phyloP scores from a whole-genome alignment of 2,329 filamentous ascomycete genomes.

The Colletotrichum scovillei region DNA sequence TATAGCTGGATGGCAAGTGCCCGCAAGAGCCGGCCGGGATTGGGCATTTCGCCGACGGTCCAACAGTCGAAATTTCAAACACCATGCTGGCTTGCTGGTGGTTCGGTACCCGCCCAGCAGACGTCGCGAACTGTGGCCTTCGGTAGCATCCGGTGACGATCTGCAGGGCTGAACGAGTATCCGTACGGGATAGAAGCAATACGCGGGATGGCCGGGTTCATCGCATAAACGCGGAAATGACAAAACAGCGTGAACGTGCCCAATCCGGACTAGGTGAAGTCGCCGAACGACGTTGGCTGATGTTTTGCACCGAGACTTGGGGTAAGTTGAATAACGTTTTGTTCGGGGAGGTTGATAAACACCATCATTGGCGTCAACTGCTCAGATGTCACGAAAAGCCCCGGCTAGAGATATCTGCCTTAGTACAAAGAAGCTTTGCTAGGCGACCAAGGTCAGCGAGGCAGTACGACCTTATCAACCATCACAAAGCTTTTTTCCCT shows the following conservation, averaged over 20 bases:
- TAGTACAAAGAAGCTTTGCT: neutral
- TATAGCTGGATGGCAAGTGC: neutral
- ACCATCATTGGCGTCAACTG: neutral
- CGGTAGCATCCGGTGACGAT: neutral
- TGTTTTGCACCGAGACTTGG: no score
- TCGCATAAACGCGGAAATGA: slow-evolving; percentile 9
- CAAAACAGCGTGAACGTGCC: neutral
- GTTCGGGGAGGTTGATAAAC: neutral
- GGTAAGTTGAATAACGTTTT: neutral
- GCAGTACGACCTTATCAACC: neutral
- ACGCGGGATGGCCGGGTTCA: slow-evolving; percentile 1
- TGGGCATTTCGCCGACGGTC: neutral
- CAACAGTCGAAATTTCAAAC: neutral
- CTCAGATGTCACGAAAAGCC: neutral
- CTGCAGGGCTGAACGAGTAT: neutral
- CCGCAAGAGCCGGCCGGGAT: slow-evolving; percentile 12
- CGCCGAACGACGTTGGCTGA: neutral
- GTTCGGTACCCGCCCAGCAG: neutral
- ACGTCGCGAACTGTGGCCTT: neutral
- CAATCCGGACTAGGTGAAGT: neutral
- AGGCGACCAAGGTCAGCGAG: neutral
- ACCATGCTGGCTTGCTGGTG: neutral
- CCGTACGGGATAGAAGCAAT: neutral
- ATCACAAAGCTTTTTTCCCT: neutral
- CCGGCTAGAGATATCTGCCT: neutral